Evolutionary conservation across 2,329 filamentous ascomycete genomes (phyloP).

Genomic region (Exophiala aquamarina): DNA sequence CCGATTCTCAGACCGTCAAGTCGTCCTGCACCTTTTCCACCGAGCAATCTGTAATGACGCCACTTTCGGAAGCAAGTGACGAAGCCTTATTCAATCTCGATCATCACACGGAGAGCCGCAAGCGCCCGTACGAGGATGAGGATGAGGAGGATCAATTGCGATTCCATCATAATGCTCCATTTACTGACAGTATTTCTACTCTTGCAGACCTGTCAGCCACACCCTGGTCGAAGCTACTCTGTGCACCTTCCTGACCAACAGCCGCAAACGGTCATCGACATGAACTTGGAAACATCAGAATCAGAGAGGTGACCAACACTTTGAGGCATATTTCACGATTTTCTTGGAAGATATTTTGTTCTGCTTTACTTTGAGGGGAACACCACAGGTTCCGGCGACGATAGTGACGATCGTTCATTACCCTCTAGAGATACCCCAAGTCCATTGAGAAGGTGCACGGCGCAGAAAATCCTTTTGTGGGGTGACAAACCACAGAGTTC

Average conservation of each 20-base stretch:
- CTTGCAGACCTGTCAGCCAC: conserved; percentile 20
- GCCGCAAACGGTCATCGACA: conserved; percentile 5
- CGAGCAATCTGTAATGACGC: conserved; percentile 23
- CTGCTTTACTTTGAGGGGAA: not conserved
- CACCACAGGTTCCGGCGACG: not conserved
- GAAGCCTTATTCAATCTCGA: conserved; percentile 18
- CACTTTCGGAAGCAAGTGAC: conserved; percentile 22
- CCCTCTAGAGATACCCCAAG: conserved; percentile 18
- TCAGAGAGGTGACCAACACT: not conserved
- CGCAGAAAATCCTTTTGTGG: conserved; percentile 6
- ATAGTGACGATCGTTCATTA: conserved; percentile 3
- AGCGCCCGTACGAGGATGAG: conserved; percentile 24
- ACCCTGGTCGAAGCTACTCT: conserved; percentile 24
- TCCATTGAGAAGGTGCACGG: conserved; percentile 18
- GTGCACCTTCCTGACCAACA: conserved; percentile 24
- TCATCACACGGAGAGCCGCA: conserved; percentile 10
- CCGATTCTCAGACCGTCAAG: conserved; percentile 17
- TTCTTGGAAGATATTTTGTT: not conserved
- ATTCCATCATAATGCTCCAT: conserved; percentile 14
- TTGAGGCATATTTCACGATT: not conserved
- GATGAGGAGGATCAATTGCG: conserved; percentile 16
- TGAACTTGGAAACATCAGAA: conserved; percentile 1
- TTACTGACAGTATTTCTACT: conserved; percentile 16
- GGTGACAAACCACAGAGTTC: not conserved
- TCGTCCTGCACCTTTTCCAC: conserved; percentile 19